These are phyloP conservation scores for Fusarium citri DNA, from an alignment of 2,329 filamentous ascomycete species.

Conservation along the genomic window DNA sequence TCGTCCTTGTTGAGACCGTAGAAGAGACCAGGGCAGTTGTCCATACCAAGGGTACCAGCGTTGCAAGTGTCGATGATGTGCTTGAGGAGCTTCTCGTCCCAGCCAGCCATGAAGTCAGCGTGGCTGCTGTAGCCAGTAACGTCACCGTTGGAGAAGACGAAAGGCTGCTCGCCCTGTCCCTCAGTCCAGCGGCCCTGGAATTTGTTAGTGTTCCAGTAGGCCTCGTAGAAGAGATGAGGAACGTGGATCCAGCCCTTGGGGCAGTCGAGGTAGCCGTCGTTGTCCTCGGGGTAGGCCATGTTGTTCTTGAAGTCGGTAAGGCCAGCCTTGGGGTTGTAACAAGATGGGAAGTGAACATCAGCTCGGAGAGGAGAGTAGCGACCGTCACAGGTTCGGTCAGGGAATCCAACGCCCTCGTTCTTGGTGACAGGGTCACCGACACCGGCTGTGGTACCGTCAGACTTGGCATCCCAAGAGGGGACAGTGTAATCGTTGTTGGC, in stretches of 20 bases:
- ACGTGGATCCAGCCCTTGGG: constrained; percentile 65
- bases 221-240: constrained; percentile 69
- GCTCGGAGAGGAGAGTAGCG: constrained; percentile 70
- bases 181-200: constrained; percentile 66
- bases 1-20: constrained; percentile 63
- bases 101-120: constrained; percentile 79
- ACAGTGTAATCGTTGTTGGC: constrained; percentile 57
- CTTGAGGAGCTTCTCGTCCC: constrained; percentile 74
- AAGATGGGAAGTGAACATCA: constrained; percentile 79
- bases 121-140: constrained; percentile 76
- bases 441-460: constrained; percentile 66
- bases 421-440: constrained; percentile 66
- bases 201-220: constrained; percentile 69
- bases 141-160: constrained; percentile 77
- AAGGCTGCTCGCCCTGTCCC: constrained; percentile 68
- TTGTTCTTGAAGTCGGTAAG: constrained; percentile 72
- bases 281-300: constrained; percentile 70
- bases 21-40: constrained; percentile 69
- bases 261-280: constrained; percentile 65
- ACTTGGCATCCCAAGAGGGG: constrained; percentile 65
- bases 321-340: constrained; percentile 74
- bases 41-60: constrained; percentile 68
- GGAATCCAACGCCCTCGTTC: constrained; percentile 73
- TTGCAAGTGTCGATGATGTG: constrained; percentile 75
- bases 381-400: constrained; percentile 75